phyloP scores from a whole-genome alignment of 1,284 basidiomycete species.

The Trametes pubescens region DNA sequence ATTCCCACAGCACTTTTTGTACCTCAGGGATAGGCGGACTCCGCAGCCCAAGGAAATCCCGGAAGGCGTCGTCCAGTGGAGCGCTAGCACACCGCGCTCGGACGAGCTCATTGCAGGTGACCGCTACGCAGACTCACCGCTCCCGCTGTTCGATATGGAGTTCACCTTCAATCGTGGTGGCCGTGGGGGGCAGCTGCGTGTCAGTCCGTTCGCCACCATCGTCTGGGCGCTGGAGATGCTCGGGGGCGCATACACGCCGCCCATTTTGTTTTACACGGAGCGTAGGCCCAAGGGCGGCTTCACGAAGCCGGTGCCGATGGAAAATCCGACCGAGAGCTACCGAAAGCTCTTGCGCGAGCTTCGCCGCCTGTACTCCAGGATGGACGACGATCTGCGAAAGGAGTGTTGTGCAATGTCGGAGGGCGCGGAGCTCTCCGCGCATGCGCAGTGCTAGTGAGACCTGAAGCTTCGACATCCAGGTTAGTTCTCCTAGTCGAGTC shows the following conservation, averaged over 20 bases:
- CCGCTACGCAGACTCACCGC: neutral
- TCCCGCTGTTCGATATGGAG: neutral
- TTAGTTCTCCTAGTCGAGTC: neutral
- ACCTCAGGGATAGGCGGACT: neutral
- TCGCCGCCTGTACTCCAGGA: slow-evolving; percentile 1
- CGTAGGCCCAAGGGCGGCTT: too few relatives aligned
- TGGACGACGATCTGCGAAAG: neutral
- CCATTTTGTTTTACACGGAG: neutral
- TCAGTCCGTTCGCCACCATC: neutral
- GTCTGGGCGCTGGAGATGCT: neutral
- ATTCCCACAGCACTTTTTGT: neutral
- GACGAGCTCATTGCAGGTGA: neutral
- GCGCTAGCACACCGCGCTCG: neutral
- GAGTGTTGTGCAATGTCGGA: neutral
- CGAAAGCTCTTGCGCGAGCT: slow-evolving; percentile 3
- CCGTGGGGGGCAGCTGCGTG: neutral
- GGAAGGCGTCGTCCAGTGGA: neutral
- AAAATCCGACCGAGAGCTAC: neutral
- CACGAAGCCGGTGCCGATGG: neutral
- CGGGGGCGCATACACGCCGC: neutral
- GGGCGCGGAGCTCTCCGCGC: neutral
- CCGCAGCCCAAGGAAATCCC: neutral
- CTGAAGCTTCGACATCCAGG: neutral
- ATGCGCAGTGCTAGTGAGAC: neutral
- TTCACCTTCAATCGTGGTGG: neutral